Percentiles rank a stretch among this genome's conserved stretches.
These are phyloP conservation scores for Cyclospora cayetanensis DNA, from an alignment of 169 alveolate species.

Conservation along the genomic window DNA sequence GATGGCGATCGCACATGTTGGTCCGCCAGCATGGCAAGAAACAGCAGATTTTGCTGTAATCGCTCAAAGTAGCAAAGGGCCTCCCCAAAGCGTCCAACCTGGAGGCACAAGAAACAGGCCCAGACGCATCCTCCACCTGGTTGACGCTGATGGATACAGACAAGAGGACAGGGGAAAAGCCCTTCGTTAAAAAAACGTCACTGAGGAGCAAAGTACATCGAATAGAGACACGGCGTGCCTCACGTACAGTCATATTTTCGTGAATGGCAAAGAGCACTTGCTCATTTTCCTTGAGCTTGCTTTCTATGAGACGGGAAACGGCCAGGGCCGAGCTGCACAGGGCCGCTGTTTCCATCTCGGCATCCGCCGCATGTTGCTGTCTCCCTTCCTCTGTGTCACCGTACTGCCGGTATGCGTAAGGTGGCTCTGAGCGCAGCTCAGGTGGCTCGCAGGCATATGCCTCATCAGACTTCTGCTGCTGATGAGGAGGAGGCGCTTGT, in stretches of 20 bases:
- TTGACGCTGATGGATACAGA: too few relatives aligned
- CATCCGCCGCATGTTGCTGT: conserved; percentile 49
- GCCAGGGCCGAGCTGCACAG: conserved; percentile 34
- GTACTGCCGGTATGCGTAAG: not conserved
- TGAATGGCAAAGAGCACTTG: conserved; percentile 65
- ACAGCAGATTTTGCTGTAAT: conserved; percentile 66
- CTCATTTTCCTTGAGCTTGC: conserved; percentile 61
- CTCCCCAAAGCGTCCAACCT: conserved; percentile 65
- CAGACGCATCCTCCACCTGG: too few relatives aligned
- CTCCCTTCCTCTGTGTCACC: not conserved
- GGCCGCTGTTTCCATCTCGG: conserved; percentile 39
- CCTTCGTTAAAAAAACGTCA: too few relatives aligned
- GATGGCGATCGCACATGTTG: conserved; percentile 66
- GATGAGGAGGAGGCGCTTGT: not conserved
- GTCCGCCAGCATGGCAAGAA: conserved; percentile 70
- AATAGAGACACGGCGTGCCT: too few relatives aligned
- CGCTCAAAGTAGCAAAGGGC: conserved; percentile 71
- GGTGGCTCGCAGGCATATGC: conserved; percentile 8
- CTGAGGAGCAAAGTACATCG: too few relatives aligned
- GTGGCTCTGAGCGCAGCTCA: conserved; percentile 52
- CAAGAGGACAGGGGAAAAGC: too few relatives aligned
- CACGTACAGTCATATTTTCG: conserved; percentile 37
- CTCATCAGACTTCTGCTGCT: conserved; percentile 17
- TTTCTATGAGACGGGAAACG: conserved; percentile 55
- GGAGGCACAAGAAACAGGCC: not conserved